Base-by-base conservation (phyloP, 2,329 filamentous ascomycete species). In the Penicillium hordei region DNA sequence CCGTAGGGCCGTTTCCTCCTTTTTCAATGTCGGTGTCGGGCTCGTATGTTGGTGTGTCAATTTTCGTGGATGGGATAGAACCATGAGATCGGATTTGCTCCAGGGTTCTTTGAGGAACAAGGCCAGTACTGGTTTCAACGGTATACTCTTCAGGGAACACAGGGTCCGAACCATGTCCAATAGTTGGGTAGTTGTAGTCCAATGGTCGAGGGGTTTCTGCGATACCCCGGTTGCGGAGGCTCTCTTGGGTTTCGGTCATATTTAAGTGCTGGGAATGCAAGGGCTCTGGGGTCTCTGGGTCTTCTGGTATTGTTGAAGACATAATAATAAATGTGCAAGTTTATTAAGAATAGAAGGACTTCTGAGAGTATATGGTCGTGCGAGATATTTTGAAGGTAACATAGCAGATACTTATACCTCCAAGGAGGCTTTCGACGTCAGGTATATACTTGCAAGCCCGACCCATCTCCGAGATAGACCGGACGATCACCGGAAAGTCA, bases 181-280 rank as follows among this genome's bases (percentile, higher is more conserved):
- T 52, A 15, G 67, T 63, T 5, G 70, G 70, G 34, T 74, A 74
- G 40, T 72, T 72, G 61, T 63, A 58, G 15, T 72, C 70, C 9
- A 70, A 21, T 10, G 54, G 59, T 2, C 65, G 65, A 7, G 65
- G 54, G 8, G 25, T 62, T 29, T 65, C 64, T 38, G 66, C 45
- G 7, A 73, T 58, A 2, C 70, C 70, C 4, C 54, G 54, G 21
- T 65, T 57, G 21, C 53, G 59, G 8, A 72, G 60, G 17, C 58
- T 67, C 36, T 68, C 62, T 49, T 50, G 38, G n/a, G 68, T 69
- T 58, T 70, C 68, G 9, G 48, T 29, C 36, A 27, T 48, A 9
- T 27, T 19, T 38, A 51, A 21, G 10, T 23, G 21, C 29, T 21
- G 42, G n/a, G 34, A 36, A 27, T 52, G 39, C 8, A 33, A 29